These are phyloP conservation scores for Chrysoporthe austroafricana DNA, from an alignment of 2,329 filamentous ascomycete genomes.

Conservation along the genomic window DNA sequence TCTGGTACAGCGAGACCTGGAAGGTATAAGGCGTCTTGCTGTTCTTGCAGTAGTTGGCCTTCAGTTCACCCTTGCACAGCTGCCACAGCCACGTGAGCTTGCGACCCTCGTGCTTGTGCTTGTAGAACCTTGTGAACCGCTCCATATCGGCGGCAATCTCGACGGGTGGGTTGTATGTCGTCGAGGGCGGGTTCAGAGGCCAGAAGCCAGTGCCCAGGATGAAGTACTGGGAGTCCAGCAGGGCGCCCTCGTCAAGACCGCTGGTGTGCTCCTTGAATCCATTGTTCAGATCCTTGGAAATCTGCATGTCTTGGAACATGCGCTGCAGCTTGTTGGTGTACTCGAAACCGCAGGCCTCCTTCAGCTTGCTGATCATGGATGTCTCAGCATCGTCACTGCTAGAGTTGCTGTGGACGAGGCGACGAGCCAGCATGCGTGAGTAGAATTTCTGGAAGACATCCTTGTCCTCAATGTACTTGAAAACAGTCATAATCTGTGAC, in stretches of 20 bases:
- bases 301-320: constrained; percentile 99
- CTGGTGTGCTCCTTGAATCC: constrained; percentile 80
- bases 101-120: constrained; percentile 92
- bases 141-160: constrained; percentile 88
- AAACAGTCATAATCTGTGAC: constrained; percentile 96
- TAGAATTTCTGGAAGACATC: constrained; percentile 99
- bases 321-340: constrained; percentile 99
- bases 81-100: constrained; percentile 99
- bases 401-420: constrained; percentile 91
- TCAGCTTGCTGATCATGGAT: constrained; percentile 99
- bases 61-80: constrained; percentile 95
- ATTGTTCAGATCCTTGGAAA: constrained; percentile 93
- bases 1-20: constrained; percentile 96
- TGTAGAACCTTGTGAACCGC: constrained; percentile 89
- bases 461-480: constrained; percentile 99
- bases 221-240: constrained; percentile 86
- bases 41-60: constrained; percentile 87
- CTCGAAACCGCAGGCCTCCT: constrained; percentile 97
- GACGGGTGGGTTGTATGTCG: constrained; percentile 83
- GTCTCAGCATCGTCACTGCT: constrained; percentile 97
- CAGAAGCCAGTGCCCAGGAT: constrained; percentile 97
- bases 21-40: constrained; percentile 94
- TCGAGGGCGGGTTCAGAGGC: constrained; percentile 86
- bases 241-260: constrained; percentile 68
- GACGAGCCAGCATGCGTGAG: constrained; percentile 92